Base-by-base conservation (phyloP, 495 filamentous ascomycete genomes). In the Talaromyces ruber region DNA sequence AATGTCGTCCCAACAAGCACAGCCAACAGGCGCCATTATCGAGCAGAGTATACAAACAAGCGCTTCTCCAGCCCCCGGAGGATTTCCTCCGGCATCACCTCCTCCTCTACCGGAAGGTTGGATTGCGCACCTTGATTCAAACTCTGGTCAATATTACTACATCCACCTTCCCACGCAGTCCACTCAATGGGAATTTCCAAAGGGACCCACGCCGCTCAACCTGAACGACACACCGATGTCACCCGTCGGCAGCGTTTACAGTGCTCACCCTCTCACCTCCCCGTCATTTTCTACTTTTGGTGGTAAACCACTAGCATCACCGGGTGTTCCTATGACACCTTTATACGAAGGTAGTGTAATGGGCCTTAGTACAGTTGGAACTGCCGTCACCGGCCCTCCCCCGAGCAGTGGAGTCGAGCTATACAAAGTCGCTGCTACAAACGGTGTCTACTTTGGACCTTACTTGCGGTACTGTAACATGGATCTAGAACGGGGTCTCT, bases 171-270 rank as follows among this genome's bases (percentile, higher is more conserved):
- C 94, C 9, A 93, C 94, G 0, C 94, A 97, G 69, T 91, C 92
- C 3, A 98, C 94, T 12, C 94, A 98, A 71, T 98, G 94, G 94
- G 94, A 98, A 65, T 96, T 96, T 68, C 94, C 94, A 22, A 96
- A 97, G 74, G 91, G 90, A 0, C 90, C 92, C 5, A 93, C 89
- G 5, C 90, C 92, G 5, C 72, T 95, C 62, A 88, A 89, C 67
- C 81, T 96, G 62, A 89, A 91, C 56, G 79, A 88, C 30, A 79
- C 81, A 16, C 93, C 91, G 4, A 70, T 96, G 64, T 96, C 91
- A 28, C 92, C 93, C 4, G 86, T 88, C 0, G 81, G 82, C 2
- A 90, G 89, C 60, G 88, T 90, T 1, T 93, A 90, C 64, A 89
- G 84, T 64, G 78, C 76, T 37, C 88, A 93, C 70, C 84, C 90